Evolutionary conservation across 129 eudicot genomes (phyloP).

Genomic region (Saussurea involucrata): DNA sequence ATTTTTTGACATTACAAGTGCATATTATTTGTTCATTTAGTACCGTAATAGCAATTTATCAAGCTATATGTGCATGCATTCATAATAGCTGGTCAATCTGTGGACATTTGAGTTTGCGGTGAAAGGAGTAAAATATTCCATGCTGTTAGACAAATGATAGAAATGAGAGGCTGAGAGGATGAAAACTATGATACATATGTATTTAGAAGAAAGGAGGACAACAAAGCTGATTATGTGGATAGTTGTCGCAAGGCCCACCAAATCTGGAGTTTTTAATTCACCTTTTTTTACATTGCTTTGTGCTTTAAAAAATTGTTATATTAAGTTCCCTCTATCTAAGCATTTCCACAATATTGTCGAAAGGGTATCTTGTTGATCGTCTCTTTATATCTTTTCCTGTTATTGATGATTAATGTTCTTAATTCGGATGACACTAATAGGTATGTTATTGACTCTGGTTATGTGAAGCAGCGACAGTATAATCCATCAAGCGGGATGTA

Average conservation of each 20-base stretch:
- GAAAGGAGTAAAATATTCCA: neutral
- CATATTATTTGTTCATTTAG: neutral
- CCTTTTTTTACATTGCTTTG: neutral
- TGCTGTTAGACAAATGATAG: neutral
- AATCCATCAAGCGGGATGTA: conserved; percentile 97
- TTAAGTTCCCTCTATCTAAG: neutral
- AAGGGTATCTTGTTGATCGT: neutral
- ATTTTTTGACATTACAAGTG: neutral
- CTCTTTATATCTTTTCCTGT: neutral
- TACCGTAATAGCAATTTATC: neutral
- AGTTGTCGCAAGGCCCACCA: neutral
- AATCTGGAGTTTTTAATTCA: neutral
- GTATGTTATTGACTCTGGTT: conserved; percentile 96
- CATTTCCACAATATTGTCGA: neutral
- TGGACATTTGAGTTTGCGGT: neutral
- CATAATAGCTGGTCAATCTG: neutral
- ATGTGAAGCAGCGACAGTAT: conserved; percentile 95
- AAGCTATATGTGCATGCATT: neutral
- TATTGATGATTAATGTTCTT: neutral
- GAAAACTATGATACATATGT: neutral
- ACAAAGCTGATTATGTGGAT: neutral
- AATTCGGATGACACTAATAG: conserved; percentile 28
- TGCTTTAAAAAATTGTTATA: neutral
- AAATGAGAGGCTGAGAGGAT: neutral
- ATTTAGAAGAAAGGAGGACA: neutral